Conservation (phyloP, 305 asterid genomes). For the Fraxinus baroniana region DNA sequence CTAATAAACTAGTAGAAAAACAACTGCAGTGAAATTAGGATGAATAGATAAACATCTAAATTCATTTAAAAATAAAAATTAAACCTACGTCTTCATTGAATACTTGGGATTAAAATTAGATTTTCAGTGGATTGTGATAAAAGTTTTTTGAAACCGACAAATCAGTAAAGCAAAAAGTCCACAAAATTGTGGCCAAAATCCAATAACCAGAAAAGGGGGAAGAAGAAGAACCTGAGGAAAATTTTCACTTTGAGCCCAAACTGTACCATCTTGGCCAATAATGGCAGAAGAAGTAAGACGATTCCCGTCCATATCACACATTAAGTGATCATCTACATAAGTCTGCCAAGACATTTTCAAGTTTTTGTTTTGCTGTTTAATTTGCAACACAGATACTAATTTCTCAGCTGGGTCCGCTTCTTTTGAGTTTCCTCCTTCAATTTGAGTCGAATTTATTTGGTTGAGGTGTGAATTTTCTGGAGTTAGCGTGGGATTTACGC, state of each 20-base stretch:
- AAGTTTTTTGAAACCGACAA: too few relatives aligned
- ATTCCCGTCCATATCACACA: slow-evolving; percentile 59
- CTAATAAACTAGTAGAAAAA: neutral
- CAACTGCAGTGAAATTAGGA: neutral
- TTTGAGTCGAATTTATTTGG: slow-evolving; percentile 10
- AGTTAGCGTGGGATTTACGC: slow-evolving; percentile 35
- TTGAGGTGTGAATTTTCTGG: slow-evolving; percentile 3
- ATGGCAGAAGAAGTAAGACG: slow-evolving; percentile 56
- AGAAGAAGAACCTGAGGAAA: slow-evolving; percentile 44
- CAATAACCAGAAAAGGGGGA: neutral
- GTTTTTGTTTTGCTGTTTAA: neutral
- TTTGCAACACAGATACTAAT: neutral
- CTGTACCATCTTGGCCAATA: slow-evolving; percentile 54
- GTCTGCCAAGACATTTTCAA: slow-evolving; percentile 57
- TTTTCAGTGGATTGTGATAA: too few relatives aligned
- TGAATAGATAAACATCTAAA: neutral
- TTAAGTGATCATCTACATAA: slow-evolving; percentile 59
- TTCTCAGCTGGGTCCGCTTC: neutral
- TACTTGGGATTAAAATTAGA: neutral
- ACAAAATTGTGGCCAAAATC: neutral
- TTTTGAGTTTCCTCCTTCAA: neutral
- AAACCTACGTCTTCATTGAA: neutral
- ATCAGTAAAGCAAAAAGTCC: neutral
- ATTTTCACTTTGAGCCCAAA: slow-evolving; percentile 52
- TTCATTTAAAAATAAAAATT: neutral